These are phyloP conservation scores for Leccinum imitatum DNA, from an alignment of 768 basidiomycete species.

Conservation along the genomic window DNA sequence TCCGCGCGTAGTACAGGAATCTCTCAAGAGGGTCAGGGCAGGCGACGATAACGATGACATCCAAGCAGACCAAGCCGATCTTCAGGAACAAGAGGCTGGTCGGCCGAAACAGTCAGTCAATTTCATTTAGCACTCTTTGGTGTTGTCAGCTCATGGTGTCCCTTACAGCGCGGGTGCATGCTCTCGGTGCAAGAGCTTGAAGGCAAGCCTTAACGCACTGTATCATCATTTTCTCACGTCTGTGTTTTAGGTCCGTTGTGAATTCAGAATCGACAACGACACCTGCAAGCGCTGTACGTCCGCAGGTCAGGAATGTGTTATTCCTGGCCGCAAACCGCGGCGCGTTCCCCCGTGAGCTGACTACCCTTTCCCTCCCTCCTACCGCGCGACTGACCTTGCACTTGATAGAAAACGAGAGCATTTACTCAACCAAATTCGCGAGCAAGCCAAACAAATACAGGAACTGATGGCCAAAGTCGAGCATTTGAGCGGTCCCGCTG, in stretches of 20 bases:
- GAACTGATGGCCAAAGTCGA: conserved; percentile 72
- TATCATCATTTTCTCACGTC: background rate
- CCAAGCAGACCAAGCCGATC: conserved; percentile 20
- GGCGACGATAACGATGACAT: conserved; percentile 18
- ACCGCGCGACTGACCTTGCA: background rate
- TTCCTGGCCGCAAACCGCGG: conserved; percentile 83
- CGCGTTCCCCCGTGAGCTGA: conserved; percentile 69
- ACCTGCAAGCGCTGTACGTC: conserved; percentile 74
- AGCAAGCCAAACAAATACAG: conserved; percentile 71
- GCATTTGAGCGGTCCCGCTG: conserved; percentile 34
- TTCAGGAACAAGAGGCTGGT: conserved; percentile 20
- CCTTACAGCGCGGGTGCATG: conserved; percentile 56
- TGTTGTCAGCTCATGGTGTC: conserved; percentile 2
- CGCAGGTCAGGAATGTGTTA: conserved; percentile 71
- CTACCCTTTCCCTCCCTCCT: background rate
- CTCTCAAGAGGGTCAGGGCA: conserved; percentile 23
- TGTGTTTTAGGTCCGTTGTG: conserved; percentile 64
- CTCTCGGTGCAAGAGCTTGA: conserved; percentile 62
- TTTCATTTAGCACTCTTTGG: background rate
- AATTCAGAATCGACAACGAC: conserved; percentile 69
- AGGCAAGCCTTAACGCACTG: conserved; percentile 30
- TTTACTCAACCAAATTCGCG: conserved; percentile 72
- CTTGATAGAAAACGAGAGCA: conserved; percentile 70
- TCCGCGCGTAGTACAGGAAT: conserved; percentile 4
- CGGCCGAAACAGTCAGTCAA: conserved; percentile 27